Base-by-base conservation (phyloP, 768 basidiomycete genomes). In the Tricholoma sp. region DNA sequence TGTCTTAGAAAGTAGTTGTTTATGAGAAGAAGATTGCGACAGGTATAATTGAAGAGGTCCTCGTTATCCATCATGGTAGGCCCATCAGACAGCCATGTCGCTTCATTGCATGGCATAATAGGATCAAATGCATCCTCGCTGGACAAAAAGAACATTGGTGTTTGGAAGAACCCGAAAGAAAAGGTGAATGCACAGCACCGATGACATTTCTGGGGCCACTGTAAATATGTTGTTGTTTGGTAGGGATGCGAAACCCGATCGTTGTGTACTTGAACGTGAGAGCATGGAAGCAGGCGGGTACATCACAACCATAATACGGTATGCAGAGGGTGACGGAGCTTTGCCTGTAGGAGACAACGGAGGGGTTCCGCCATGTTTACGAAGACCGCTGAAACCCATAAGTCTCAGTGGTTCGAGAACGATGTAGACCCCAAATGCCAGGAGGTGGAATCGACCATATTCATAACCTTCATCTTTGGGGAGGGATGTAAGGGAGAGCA, bases 281-380 rank as follows among this genome's bases (percentile, higher is more conserved):
- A 63, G 54, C 56, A 60, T 58, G 16, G 59, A 55, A 24, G 54
- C n/a, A 24, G 59, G 59, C 7, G 59, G 59, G 35, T 63, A 63
- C 31, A 59, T 54, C 11, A 59, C 52, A 2, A 18, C n/a, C 37
- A 61, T 59, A 6, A 60, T 21, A 1, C 62, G 19, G 50, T 56
- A 58, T 2, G 54, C 62, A 6, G 37, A 46, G 10, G 52, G n/a
- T 7, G 22, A 19, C 34, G 54, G 49, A 52, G 37, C 3, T 21
- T 50, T 32, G 21, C 55, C 59, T 3, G 11, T 19, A n/a, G 47
- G 52, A 21, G 61, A 52, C 14, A 62, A 57, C 9, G 59, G 61
- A 0, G 59, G 59, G 6, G 62, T 59, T 31, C 60, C 56, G 16
- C 62, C 64, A 57, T 65, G 60, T 10, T 47, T 46, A 27, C 22